Base-by-base conservation (phyloP, 1,139 yeast genomes). In the Yamadazyma sp. region DNA sequence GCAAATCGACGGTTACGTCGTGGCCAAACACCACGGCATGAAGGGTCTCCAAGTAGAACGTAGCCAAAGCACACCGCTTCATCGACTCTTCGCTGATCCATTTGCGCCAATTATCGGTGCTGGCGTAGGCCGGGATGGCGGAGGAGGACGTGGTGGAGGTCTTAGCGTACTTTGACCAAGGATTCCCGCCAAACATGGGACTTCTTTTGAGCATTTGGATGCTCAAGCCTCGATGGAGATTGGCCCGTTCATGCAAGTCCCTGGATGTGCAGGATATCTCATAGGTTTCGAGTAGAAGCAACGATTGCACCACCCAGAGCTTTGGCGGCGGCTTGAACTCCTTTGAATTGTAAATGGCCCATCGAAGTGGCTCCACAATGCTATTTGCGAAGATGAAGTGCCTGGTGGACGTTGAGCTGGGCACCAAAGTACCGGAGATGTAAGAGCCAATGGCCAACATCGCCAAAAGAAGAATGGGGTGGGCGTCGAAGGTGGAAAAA, bases 21-120 rank as follows among this genome's bases (percentile, higher is more conserved):
- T 87, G 95, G 5, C 95, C 85, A 61, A 85, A 87, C 39, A 86
- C 76, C 25, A 85, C 77, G n/a, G 88, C 86, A 61, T 87, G 94
- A 17, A 83, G 74, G 1, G 84, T 81, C 58, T 87, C 96, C 53
- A 85, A 68, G 51, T 83, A 83, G 57, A 87, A 87, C 3, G 92
- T 87, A 76, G 85, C 79, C 42, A 83, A 75, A 1, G 95, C 87
- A 4, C 86, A 76, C 39, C 96, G 64, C 58, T 87, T 87, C 69
- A 87, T 71, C 37, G 83, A 79, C 58, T 87, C 96, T 35, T 80
- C 77, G 42, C 84, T 86, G 17, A 86, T 82, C 94, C 95, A 87
- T 42, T 77, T 71, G 3, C 45, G 50, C 54, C 67, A 61, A n/a
- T 43, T 33, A 1, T 33, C 39, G 25, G 18, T 29, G n/a, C 31